Conservation (phyloP, 2,329 filamentous ascomycete genomes). For the Clarireedia monteithiana region DNA sequence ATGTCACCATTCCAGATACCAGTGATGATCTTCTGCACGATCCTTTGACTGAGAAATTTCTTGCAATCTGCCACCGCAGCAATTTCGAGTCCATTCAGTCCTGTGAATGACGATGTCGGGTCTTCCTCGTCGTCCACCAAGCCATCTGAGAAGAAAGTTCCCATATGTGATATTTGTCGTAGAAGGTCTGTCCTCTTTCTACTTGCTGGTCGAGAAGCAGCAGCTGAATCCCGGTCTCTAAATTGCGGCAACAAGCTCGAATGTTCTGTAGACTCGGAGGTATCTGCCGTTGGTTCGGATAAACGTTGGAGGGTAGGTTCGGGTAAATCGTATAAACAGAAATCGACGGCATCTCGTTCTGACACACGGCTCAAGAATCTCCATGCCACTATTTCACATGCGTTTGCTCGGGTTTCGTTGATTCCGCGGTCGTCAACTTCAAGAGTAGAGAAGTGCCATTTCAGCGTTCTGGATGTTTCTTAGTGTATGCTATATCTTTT, state of each 20-base stretch:
- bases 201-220: conserved; percentile 13
- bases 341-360: conserved; percentile 66
- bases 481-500: neutral
- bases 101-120: conserved; percentile 64
- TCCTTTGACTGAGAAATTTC: conserved; percentile 71
- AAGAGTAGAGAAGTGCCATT: conserved; percentile 62
- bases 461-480: conserved; percentile 50
- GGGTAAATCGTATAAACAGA: conserved; percentile 66
- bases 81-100: conserved; percentile 81
- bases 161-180: conserved; percentile 47
- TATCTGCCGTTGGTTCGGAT: conserved; percentile 1
- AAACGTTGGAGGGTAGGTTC: neutral
- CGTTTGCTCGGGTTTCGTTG: conserved; percentile 60
- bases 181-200: conserved; percentile 27
- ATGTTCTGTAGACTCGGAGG: conserved; percentile 14
- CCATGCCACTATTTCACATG: conserved; percentile 77
- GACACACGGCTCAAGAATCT: conserved; percentile 64
- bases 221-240: conserved; percentile 13
- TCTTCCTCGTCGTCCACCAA: conserved; percentile 46
- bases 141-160: conserved; percentile 30
- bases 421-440: conserved; percentile 56
- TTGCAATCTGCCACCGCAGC: conserved; percentile 76
- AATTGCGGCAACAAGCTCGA: conserved; percentile 26
- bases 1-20: conserved; percentile 84
- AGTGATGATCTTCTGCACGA: conserved; percentile 76